Evolutionary conservation across 2,329 filamentous ascomycete species (phyloP).

Genomic region (Daldinia eschscholtzii): DNA sequence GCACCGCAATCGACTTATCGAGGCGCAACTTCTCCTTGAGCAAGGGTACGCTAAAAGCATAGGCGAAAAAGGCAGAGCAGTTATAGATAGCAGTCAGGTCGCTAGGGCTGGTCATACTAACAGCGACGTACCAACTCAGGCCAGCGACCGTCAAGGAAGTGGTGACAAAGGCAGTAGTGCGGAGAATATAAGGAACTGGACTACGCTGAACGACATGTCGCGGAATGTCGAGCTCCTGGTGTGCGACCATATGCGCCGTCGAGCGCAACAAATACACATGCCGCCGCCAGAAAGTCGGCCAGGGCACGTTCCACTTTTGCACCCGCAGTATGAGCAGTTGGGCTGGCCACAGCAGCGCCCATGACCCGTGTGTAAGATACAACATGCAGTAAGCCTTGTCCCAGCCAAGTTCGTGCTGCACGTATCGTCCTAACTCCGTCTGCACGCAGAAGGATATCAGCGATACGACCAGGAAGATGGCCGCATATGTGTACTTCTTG

Average conservation of each 20-base stretch:
- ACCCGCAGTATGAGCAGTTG: slow-evolving; percentile 85
- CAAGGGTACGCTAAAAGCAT: slow-evolving; percentile 93
- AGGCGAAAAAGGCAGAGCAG: slow-evolving; percentile 98
- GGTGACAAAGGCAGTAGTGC: slow-evolving; percentile 85
- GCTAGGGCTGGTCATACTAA: slow-evolving; percentile 90
- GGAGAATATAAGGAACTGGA: slow-evolving; percentile 77
- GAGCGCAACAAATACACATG: slow-evolving; percentile 65
- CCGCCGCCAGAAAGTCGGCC: slow-evolving; percentile 85
- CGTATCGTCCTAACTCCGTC: slow-evolving; percentile 95
- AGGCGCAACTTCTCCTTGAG: slow-evolving; percentile 85
- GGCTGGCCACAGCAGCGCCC: slow-evolving; percentile 87
- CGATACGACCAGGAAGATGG: slow-evolving; percentile 84
- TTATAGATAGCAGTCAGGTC: slow-evolving; percentile 99
- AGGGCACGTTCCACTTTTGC: slow-evolving; percentile 82
- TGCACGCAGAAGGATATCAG: slow-evolving; percentile 91
- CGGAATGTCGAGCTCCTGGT: slow-evolving; percentile 77
- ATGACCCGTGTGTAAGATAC: slow-evolving; percentile 96
- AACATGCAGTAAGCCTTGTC: slow-evolving; percentile 99
- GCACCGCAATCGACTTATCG: slow-evolving; percentile 88
- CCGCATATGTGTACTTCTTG: slow-evolving; percentile 88
- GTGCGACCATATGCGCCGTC: slow-evolving; percentile 84
- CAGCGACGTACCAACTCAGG: slow-evolving; percentile 94
- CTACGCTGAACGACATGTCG: slow-evolving; percentile 56
- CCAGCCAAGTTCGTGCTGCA: slow-evolving; percentile 93
- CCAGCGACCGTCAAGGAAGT: slow-evolving; percentile 89